A percentile compares a stretch with the other conserved stretches of the same genome.
These are phyloP conservation scores for Populus tremula DNA, from an alignment of 345 rosid genomes.

Conservation along the genomic window DNA sequence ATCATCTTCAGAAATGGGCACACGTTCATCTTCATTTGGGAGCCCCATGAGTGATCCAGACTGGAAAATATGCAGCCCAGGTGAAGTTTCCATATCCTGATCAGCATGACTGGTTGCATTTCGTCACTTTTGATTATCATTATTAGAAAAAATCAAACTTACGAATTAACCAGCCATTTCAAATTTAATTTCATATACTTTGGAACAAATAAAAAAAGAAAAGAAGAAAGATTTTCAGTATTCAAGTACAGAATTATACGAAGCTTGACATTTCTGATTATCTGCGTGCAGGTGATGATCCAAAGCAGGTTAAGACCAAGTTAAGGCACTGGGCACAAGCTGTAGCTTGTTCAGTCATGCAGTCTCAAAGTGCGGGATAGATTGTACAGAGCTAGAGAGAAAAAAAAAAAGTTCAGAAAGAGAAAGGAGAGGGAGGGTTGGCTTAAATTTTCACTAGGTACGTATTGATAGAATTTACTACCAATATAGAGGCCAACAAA, in stretches of 20 bases:
- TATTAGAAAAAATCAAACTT: too few relatives aligned
- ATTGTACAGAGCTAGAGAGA: constrained; percentile 3
- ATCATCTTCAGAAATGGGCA: constrained; percentile 33
- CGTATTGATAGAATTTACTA: background rate
- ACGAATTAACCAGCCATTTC: background rate
- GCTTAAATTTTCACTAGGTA: background rate
- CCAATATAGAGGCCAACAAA: background rate
- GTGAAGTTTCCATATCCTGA: constrained; percentile 24
- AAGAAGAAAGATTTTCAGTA: background rate
- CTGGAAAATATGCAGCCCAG: constrained; percentile 74
- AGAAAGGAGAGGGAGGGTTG: background rate
- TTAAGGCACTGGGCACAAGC: constrained; percentile 98
- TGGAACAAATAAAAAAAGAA: background rate
- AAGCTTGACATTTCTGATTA: background rate
- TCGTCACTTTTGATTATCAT: background rate
- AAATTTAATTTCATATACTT: background rate
- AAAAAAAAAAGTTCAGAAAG: background rate
- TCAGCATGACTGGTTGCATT: background rate
- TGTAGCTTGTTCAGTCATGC: constrained; percentile 80
- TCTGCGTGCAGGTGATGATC: constrained; percentile 56
- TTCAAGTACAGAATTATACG: background rate
- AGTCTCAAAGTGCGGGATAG: constrained; percentile 17
- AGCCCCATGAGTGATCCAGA: constrained; percentile 66
- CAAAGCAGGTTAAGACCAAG: constrained; percentile 71
- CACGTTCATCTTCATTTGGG: constrained; percentile 57